These are phyloP conservation scores for Colletotrichum euphorbiae DNA, from an alignment of 2,329 filamentous ascomycete genomes.

Conservation along the genomic window DNA sequence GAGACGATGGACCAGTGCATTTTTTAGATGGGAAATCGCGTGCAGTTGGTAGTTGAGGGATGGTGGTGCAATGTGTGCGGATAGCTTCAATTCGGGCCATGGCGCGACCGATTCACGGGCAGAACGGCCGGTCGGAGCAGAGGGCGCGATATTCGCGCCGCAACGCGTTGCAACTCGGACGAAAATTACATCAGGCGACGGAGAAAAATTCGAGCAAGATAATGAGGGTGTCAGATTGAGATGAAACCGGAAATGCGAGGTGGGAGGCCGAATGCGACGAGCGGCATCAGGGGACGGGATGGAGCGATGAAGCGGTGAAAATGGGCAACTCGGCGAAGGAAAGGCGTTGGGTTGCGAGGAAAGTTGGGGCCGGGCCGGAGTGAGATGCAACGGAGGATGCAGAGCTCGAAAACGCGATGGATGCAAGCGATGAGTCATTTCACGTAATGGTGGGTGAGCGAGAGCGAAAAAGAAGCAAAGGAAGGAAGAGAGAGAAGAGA, in stretches of 20 bases:
- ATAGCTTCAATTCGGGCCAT: constrained; percentile 39
- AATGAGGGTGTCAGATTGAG: neutral
- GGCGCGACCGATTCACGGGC: constrained; percentile 20
- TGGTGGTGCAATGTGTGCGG: constrained; percentile 39
- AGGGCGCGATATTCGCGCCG: constrained; percentile 19
- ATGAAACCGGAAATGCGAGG: constrained; percentile 22
- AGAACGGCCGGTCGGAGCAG: neutral
- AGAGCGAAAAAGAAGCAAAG: constrained; percentile 16
- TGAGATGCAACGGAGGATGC: constrained; percentile 18
- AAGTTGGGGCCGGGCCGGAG: constrained; percentile 34
- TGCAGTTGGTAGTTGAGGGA: constrained; percentile 18
- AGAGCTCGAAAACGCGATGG: constrained; percentile 14
- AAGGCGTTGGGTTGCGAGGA: constrained; percentile 25
- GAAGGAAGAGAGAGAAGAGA: constrained; percentile 23
- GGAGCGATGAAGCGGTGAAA: constrained; percentile 28
- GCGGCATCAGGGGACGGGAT: constrained; percentile 15
- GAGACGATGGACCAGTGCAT: constrained; percentile 17
- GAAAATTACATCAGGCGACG: constrained; percentile 14
- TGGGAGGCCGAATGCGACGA: constrained; percentile 31
- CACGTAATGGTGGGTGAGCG: constrained; percentile 38
- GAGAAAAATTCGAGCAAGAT: constrained; percentile 25
- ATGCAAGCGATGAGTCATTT: constrained; percentile 29
- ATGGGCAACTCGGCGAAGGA: constrained; percentile 36
- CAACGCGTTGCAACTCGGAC: neutral
- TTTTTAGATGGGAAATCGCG: constrained; percentile 12